Base-by-base conservation (phyloP, 1,139 yeast genomes). In the Nakaseomyces nivariensis region DNA sequence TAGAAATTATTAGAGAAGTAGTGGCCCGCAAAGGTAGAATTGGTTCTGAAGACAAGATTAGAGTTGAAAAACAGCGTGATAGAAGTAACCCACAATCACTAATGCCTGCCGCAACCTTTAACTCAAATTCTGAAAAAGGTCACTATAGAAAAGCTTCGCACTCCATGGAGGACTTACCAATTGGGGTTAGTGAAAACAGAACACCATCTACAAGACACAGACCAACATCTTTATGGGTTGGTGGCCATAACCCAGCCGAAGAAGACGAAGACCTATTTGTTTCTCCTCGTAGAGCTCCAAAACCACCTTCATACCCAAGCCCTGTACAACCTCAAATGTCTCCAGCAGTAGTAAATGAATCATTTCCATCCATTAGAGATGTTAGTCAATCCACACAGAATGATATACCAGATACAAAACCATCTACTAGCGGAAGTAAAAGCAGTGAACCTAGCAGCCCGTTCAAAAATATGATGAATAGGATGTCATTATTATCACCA, bases 241-340 rank as follows among this genome's bases (percentile, higher is more conserved):
- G 31, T 51, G 45, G 46, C 52, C 26, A 29, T 29, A 29, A 29
- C n/a, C 34, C 34, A 1, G 33, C 44, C 4, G 44, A 41, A 10
- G 44, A 41, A 11, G 34, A 41, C 11, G 44, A 29, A 27, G 33
- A 54, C 11, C 47, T 57, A 4, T 79, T 81, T 59, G 63, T 72
- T 33, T 80, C 86, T 0, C 87, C 86, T 26, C 71, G 86, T 63
- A 78, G 71, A 58, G 83, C 85, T 0, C 86, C 86, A 1, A 73
- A 72, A 49, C 82, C 83, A 5, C 83, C 83, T 2, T 61, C 71
- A 4, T 71, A 70, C 46, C 72, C 75, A 43, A 74, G 75, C 45
- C 80, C 81, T 1, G 72, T 73, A 0, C 68, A 58, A 53, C 67
- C 68, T 22, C 65, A 63, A 5, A 59, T 54, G 49, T 65, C 69